A percentile compares a stretch with the other conserved stretches of the same genome.
These are phyloP conservation scores for Fusarium acutatum DNA, from an alignment of 2,329 filamentous ascomycete species.

Conservation along the genomic window DNA sequence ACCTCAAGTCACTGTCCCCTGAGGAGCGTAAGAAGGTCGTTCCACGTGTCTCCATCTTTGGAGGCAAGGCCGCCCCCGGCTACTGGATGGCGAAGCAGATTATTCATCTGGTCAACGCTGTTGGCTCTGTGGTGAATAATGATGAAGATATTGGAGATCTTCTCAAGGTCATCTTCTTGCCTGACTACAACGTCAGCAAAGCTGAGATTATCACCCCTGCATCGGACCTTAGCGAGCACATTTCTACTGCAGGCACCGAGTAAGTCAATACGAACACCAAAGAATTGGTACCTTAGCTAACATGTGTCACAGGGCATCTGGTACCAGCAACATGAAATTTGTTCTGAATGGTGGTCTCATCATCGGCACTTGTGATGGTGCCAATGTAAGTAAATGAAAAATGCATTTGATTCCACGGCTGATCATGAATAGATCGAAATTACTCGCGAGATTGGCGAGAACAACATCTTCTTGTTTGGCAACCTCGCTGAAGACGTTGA, in stretches of 20 bases:
- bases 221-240: slow-evolving; percentile 97
- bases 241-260: slow-evolving; percentile 97
- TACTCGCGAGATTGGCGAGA: slow-evolving; percentile 93
- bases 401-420: not conserved
- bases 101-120: slow-evolving; percentile 94
- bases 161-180: slow-evolving; percentile 95
- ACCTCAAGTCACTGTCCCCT: slow-evolving; percentile 83
- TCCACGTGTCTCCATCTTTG: slow-evolving; percentile 93
- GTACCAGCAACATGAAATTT: slow-evolving; percentile 99
- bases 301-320: slow-evolving; percentile 60
- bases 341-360: slow-evolving; percentile 96
- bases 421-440: slow-evolving; percentile 74
- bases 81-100: slow-evolving; percentile 99
- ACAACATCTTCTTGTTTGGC: slow-evolving; percentile 98
- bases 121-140: slow-evolving; percentile 89
- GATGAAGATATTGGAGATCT: slow-evolving; percentile 92
- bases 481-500: slow-evolving; percentile 96
- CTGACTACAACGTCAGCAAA: slow-evolving; percentile 99
- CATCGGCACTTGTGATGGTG: slow-evolving; percentile 97
- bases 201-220: slow-evolving; percentile 96
- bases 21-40: slow-evolving; percentile 87
- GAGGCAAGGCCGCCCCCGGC: slow-evolving; percentile 95
- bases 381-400: slow-evolving; percentile 63
- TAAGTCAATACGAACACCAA: slow-evolving; percentile 47
- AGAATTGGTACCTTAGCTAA: slow-evolving; percentile 6